Conservation (phyloP, 2,329 filamentous ascomycete genomes). For the Aspergillus awamori region DNA sequence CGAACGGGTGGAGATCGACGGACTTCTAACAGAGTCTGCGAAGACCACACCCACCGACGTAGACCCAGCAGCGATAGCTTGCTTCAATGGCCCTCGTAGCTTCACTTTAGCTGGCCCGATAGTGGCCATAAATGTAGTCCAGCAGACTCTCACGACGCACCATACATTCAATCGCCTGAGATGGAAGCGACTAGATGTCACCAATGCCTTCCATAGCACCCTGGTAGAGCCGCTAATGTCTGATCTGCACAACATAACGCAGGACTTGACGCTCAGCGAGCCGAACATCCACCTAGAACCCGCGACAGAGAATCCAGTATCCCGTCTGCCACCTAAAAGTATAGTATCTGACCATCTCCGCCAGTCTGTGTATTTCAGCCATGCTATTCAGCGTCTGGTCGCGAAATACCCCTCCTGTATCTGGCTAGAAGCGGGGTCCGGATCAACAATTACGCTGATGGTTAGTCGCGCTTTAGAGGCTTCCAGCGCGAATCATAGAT, state of each 20-base stretch:
- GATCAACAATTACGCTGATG: constrained; percentile 40
- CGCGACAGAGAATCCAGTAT: constrained; percentile 17
- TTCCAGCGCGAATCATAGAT: constrained; percentile 11
- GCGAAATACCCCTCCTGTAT: constrained; percentile 24
- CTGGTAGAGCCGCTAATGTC: constrained; percentile 43
- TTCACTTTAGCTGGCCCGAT: constrained; percentile 28
- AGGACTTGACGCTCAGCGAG: constrained; percentile 33
- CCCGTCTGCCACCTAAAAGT: neutral
- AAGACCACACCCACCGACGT: neutral
- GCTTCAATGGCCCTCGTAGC: constrained; percentile 28
- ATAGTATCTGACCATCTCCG: constrained; percentile 33
- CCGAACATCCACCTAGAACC: constrained; percentile 34
- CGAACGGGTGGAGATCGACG: constrained; percentile 17
- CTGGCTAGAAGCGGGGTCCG: constrained; percentile 48
- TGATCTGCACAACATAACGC: constrained; percentile 30
- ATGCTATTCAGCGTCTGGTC: constrained; percentile 45
- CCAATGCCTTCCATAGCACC: constrained; percentile 53
- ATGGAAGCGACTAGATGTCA: constrained; percentile 47
- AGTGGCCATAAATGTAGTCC: constrained; percentile 15
- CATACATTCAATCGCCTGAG: constrained; percentile 19
- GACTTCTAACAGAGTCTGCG: neutral
- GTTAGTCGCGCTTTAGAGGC: constrained; percentile 30
- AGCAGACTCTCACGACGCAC: constrained; percentile 14
- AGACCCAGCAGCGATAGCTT: constrained; percentile 26
- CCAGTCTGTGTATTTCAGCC: constrained; percentile 50